These are phyloP conservation scores for Daedalea quercina DNA, from an alignment of 768 basidiomycete species.

Conservation along the genomic window DNA sequence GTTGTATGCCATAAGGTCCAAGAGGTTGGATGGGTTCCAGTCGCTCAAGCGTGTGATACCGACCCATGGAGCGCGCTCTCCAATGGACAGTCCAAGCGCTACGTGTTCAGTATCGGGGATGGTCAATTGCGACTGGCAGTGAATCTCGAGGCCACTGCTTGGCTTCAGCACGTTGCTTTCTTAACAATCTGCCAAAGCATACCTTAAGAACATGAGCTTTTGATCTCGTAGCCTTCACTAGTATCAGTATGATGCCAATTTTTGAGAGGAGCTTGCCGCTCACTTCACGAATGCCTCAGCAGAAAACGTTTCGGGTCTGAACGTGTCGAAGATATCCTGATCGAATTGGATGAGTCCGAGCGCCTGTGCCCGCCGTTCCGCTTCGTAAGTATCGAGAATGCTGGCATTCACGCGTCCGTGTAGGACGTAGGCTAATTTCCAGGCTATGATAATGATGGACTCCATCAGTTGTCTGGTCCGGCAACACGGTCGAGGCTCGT, in stretches of 20 bases:
- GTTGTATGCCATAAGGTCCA: constrained; percentile 46
- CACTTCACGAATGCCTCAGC: neutral
- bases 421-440: constrained; percentile 56
- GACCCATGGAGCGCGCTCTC: constrained; percentile 47
- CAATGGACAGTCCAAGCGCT: constrained; percentile 38
- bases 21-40: constrained; percentile 42
- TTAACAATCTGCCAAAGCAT: neutral
- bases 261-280: neutral
- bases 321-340: constrained; percentile 26
- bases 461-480: neutral
- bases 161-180: constrained; percentile 43
- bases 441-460: constrained; percentile 33
- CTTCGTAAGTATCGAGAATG: constrained; percentile 54
- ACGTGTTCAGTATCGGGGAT: constrained; percentile 28
- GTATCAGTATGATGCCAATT: neutral
- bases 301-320: constrained; percentile 48
- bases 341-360: constrained; percentile 71
- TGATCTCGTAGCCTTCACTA: neutral
- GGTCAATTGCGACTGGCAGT: constrained; percentile 43
- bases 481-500: constrained; percentile 5
- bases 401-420: constrained; percentile 44
- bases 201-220: neutral
- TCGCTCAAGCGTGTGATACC: constrained; percentile 45
- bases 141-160: constrained; percentile 43
- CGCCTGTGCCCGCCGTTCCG: constrained; percentile 61